A percentile compares a stretch with the other conserved stretches of the same genome.
These are phyloP conservation scores for Thermochaetoides thermophila DNA, from an alignment of 495 filamentous ascomycete genomes.

Conservation along the genomic window DNA sequence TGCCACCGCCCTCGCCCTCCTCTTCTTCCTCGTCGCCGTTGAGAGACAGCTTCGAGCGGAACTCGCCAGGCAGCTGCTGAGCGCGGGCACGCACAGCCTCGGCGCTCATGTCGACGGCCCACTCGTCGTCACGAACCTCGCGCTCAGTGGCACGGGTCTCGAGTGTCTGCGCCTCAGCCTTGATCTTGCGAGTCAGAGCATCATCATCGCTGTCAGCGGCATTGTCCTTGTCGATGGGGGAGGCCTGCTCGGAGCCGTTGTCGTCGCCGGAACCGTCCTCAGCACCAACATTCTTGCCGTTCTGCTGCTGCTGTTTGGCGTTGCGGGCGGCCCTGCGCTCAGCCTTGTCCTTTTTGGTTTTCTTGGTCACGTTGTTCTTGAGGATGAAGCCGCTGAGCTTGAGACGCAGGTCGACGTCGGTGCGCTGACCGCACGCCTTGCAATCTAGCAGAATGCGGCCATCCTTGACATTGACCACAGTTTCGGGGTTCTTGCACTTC, in stretches of 20 bases:
- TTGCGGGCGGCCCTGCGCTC: slow-evolving; percentile 72
- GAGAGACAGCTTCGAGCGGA: slow-evolving; percentile 77
- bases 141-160: slow-evolving; percentile 37
- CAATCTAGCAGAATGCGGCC: slow-evolving; percentile 84
- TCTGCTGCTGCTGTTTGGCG: slow-evolving; percentile 73
- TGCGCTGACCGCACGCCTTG: slow-evolving; percentile 93
- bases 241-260: slow-evolving; percentile 62
- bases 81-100: slow-evolving; percentile 90
- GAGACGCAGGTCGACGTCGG: slow-evolving; percentile 77
- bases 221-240: slow-evolving; percentile 46
- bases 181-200: slow-evolving; percentile 80
- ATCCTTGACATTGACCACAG: slow-evolving; percentile 85
- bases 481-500: slow-evolving; percentile 99
- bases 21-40: slow-evolving; percentile 75
- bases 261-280: slow-evolving; percentile 45
- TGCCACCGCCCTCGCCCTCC: slow-evolving; percentile 59
- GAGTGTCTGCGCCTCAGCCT: slow-evolving; percentile 63
- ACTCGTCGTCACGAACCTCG: slow-evolving; percentile 76
- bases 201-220: slow-evolving; percentile 78
- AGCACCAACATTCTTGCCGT: slow-evolving; percentile 46
- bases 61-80: slow-evolving; percentile 74
- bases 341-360: slow-evolving; percentile 93
- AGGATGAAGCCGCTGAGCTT: slow-evolving; percentile 96
- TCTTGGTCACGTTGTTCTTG: slow-evolving; percentile 78
- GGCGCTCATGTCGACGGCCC: slow-evolving; percentile 89